A percentile compares a stretch with the other conserved stretches of the same genome.
These are phyloP conservation scores for Metschnikowia henanensis DNA, from an alignment of 805 yeast genomes.

Conservation along the genomic window DNA sequence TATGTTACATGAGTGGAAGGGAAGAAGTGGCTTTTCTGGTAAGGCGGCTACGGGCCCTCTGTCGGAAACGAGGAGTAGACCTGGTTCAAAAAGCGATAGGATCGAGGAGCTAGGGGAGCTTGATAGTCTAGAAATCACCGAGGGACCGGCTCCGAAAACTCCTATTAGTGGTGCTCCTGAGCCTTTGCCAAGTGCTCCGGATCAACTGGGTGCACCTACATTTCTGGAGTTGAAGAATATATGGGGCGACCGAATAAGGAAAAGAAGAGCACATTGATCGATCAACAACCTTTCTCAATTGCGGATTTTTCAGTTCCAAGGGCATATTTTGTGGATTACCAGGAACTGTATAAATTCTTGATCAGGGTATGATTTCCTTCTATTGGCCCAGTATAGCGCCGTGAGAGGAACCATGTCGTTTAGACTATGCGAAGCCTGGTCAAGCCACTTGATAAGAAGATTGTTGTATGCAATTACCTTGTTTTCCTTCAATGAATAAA, in stretches of 20 bases:
- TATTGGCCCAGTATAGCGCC: no score
- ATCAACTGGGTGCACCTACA: neutral
- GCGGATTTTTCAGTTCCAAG: neutral
- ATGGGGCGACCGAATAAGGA: slow-evolving; percentile 12
- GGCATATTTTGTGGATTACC: neutral
- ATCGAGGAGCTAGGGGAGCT: slow-evolving; percentile 5
- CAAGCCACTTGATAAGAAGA: no score
- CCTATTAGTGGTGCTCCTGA: neutral
- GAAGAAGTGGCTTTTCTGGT: neutral
- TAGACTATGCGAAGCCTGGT: no score
- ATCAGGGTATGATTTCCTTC: neutral
- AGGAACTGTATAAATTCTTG: neutral
- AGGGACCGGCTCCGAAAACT: neutral
- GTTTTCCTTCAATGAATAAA: no score
- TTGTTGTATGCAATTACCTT: no score
- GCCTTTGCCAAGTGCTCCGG: neutral
- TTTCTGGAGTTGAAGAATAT: slow-evolving; percentile 11
- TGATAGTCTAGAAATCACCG: neutral
- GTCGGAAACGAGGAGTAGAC: neutral
- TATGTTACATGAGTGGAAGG: neutral
- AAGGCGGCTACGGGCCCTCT: neutral
- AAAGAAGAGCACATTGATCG: neutral
- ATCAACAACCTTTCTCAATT: no score
- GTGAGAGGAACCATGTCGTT: no score
- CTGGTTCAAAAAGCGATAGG: slow-evolving; percentile 1